Conservation (phyloP, 1,139 yeast genomes). For the Pichiaceae sp. region DNA sequence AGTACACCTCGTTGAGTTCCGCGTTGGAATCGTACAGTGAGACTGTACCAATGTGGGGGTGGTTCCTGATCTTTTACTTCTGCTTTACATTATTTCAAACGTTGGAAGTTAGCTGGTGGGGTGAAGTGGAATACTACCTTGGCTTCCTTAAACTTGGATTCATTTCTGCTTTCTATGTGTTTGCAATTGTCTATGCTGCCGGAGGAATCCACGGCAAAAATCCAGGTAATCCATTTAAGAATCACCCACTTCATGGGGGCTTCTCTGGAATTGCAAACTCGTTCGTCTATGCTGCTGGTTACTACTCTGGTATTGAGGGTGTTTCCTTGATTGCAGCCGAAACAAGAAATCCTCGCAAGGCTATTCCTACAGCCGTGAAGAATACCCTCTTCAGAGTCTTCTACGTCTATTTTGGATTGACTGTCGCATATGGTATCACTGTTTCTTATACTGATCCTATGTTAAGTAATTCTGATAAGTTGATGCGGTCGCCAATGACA, state of each 20-base stretch:
- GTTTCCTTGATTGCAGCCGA: constrained; percentile 52
- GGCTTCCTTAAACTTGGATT: constrained; percentile 46
- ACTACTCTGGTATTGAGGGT: constrained; percentile 51
- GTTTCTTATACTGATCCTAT: constrained; percentile 45
- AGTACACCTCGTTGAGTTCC: constrained; percentile 47
- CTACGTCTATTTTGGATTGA: constrained; percentile 46
- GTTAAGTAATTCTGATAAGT: constrained; percentile 13
- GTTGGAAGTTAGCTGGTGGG: constrained; percentile 48
- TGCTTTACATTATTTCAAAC: constrained; percentile 47
- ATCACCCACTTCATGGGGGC: constrained; percentile 44
- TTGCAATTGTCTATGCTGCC: constrained; percentile 49
- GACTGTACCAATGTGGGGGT: constrained; percentile 49
- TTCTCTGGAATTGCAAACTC: constrained; percentile 63
- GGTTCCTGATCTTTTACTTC: constrained; percentile 47
- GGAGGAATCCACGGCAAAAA: constrained; percentile 55
- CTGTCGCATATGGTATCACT: constrained; percentile 45
- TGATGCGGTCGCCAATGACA: constrained; percentile 43
- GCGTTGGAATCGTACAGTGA: constrained; percentile 47
- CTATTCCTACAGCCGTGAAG: constrained; percentile 51
- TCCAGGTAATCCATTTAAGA: constrained; percentile 43
- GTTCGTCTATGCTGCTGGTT: constrained; percentile 61
- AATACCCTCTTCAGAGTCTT: constrained; percentile 49
- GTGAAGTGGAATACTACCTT: constrained; percentile 52
- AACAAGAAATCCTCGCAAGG: constrained; percentile 44
- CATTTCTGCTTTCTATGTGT: constrained; percentile 44